phyloP scores from a whole-genome alignment of 768 basidiomycete species.

The Crepidotus variabilis region DNA sequence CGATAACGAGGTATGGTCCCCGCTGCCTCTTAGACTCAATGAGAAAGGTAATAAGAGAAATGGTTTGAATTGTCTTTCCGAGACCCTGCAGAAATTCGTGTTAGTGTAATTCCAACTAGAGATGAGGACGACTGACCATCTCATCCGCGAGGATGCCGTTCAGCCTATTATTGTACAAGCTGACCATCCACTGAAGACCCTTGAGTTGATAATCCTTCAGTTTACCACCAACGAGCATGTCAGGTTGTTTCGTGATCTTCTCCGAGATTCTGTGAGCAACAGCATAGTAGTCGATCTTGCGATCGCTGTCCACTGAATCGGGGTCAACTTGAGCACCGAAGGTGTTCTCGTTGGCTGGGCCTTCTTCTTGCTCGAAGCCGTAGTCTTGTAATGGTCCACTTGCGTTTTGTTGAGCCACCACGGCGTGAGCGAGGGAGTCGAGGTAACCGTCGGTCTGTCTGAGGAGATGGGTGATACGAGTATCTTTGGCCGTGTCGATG shows the following conservation, averaged over 20 bases:
- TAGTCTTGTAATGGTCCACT: constrained; percentile 36
- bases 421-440: constrained; percentile 92
- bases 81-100: constrained; percentile 60
- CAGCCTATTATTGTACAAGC: constrained; percentile 92
- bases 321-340: constrained; percentile 79
- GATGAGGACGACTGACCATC: constrained; percentile 54
- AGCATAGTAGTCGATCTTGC: constrained; percentile 93
- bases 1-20: constrained; percentile 95
- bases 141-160: constrained; percentile 95
- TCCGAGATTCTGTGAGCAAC: constrained; percentile 93
- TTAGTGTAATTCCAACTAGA: not conserved
- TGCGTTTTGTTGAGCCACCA: constrained; percentile 88
- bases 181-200: constrained; percentile 98
- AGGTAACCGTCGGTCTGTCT: constrained; percentile 93
- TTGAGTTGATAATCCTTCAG: constrained; percentile 95
- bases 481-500: constrained; percentile 98
- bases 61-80: constrained; percentile 93
- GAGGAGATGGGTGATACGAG: constrained; percentile 94
- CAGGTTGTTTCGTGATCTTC: constrained; percentile 71
- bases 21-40: constrained; percentile 87
- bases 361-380: constrained; percentile 61
- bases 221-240: constrained; percentile 78
- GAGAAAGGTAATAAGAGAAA: constrained; percentile 92
- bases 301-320: constrained; percentile 59
- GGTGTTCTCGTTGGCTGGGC: constrained; percentile 79